Percentiles rank a stretch among this genome's conserved stretches.
Evolutionary conservation across 805 yeast species (phyloP).

Genomic region (Starmerella stigmatis): DNA sequence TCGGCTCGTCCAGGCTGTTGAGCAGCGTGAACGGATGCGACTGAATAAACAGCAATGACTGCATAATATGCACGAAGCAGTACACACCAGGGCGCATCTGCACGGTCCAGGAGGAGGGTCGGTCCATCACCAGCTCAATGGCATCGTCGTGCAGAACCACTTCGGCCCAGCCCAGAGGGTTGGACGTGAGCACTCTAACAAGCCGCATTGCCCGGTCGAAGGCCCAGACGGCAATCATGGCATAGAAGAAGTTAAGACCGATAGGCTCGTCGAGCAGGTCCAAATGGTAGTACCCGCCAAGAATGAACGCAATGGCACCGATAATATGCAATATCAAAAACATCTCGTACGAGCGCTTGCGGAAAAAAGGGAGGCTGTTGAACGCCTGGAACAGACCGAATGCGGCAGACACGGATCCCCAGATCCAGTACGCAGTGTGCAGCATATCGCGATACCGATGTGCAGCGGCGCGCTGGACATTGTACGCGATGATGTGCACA

Average conservation of each 20-base stretch:
- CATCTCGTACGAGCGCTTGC: constrained; percentile 46
- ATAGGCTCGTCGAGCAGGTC: constrained; percentile 5
- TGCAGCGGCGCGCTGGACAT: constrained; percentile 16
- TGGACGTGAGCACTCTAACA: constrained; percentile 34
- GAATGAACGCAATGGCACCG: constrained; percentile 38
- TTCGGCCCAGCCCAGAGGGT: constrained; percentile 4
- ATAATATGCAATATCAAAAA: constrained; percentile 47
- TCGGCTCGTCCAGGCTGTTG: constrained; percentile 12
- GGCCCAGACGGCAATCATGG: constrained; percentile 57
- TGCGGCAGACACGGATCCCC: constrained; percentile 23
- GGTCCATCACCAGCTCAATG: constrained; percentile 25
- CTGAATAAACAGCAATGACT: constrained; percentile 49
- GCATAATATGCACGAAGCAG: constrained; percentile 43
- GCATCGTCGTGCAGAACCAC: constrained; percentile 15
- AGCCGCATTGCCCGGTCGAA: constrained; percentile 53
- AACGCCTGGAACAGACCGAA: constrained; percentile 36
- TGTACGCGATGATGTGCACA: constrained; percentile 25
- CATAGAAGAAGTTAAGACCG: constrained; percentile 36
- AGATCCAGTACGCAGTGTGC: constrained; percentile 18
- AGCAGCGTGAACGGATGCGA: constrained; percentile 59
- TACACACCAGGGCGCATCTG: constrained; percentile 42
- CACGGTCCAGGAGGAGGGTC: constrained; percentile 41
- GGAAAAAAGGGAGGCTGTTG: constrained; percentile 42
- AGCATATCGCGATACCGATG: constrained; percentile 14
- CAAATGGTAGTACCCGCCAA: constrained; percentile 48